Evolutionary conservation across 768 basidiomycete genomes (phyloP), one percentile per base, ranked within the genome.

Genomic region (Gloeostereum incarnatum): DNA sequence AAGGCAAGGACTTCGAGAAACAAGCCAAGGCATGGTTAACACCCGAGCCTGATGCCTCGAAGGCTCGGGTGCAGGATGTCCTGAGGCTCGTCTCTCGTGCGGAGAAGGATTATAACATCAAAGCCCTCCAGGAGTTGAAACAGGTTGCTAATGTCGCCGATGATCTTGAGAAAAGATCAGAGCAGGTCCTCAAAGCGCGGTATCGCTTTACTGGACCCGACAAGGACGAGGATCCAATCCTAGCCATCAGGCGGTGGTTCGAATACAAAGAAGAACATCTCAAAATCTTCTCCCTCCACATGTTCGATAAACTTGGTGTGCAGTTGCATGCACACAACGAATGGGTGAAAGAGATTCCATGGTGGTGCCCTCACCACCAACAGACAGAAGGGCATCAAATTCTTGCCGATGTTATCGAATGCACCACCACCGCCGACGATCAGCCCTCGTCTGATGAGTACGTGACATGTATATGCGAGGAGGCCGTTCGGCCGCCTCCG

Each of bases 401-500:
- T 39, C 65, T 84, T 16, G 73, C 82, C 16, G 88, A 91, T 49
- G 84, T 91, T 20, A 49, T 87, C 17, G 79, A 77, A 31, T 73
- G 70, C 41, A 88, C 87, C 7, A 71, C 75, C 20, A 74, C 79
- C 3, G 82, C 86, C 36, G 88, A 90, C 35, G 87, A 91, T 48
- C 59, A 73, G 3, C 85, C 87, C 2, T 85, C 86, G 1, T 66
- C 62, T 4, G 84, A 89, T 52, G 84, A 88, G 59, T 89, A 76
- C 57, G 76, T 83, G 51, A 89, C 87, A 1, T 90, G 88, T 53
- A 90, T 90, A 42, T 91, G 88, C 54, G 78, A 68, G 25, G 55
- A 59, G 8, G 75, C 88, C 6, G 87, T 91, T 30, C 76, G 77
- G 17, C 87, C 86, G 5, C 86, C 86, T n/a, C 77, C 78, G 3